Percentiles rank a stretch among this genome's conserved stretches.
These are phyloP conservation scores for Fistulifera pelliculosa DNA, from an alignment of 108 stramenopile species.

Conservation along the genomic window DNA sequence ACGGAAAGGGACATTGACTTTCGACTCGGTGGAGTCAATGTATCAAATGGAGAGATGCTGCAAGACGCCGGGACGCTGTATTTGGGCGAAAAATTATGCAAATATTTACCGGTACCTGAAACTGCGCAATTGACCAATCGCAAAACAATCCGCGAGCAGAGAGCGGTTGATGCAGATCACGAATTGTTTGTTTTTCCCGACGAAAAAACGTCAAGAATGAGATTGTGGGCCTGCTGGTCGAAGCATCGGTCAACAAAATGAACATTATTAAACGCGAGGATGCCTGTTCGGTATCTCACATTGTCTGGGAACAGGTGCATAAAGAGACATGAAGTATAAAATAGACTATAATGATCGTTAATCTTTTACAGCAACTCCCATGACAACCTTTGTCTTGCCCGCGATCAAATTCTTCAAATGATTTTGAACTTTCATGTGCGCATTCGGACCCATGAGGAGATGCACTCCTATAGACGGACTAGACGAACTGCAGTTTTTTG, in stretches of 20 bases:
- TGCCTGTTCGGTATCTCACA: slow-evolving; percentile 59
- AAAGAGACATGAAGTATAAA: no score
- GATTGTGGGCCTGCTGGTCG: slow-evolving; percentile 26
- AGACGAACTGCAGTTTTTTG: no score
- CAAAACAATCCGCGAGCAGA: not conserved
- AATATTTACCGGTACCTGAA: slow-evolving; percentile 25
- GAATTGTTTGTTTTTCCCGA: slow-evolving; percentile 10
- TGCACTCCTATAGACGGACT: no score
- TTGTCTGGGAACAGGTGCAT: slow-evolving; percentile 49
- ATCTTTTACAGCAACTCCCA: not conserved
- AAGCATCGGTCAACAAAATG: slow-evolving; percentile 23
- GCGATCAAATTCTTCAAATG: no score
- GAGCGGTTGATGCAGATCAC: slow-evolving; percentile 14
- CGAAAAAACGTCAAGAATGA: not conserved
- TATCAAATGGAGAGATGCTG: slow-evolving; percentile 14
- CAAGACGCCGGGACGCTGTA: slow-evolving; percentile 30
- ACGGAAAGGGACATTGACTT: slow-evolving; percentile 29
- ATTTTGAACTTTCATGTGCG: no score
- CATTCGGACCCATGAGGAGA: no score
- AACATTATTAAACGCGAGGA: slow-evolving; percentile 26
- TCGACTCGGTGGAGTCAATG: slow-evolving; percentile 35
- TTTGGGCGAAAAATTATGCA: slow-evolving; percentile 49
- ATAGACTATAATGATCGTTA: no score
- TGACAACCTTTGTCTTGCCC: no score
- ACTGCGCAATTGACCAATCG: slow-evolving; percentile 22